Evolutionary conservation across 495 filamentous ascomycete genomes (phyloP).

Genomic region (Margaritispora aquatica): DNA sequence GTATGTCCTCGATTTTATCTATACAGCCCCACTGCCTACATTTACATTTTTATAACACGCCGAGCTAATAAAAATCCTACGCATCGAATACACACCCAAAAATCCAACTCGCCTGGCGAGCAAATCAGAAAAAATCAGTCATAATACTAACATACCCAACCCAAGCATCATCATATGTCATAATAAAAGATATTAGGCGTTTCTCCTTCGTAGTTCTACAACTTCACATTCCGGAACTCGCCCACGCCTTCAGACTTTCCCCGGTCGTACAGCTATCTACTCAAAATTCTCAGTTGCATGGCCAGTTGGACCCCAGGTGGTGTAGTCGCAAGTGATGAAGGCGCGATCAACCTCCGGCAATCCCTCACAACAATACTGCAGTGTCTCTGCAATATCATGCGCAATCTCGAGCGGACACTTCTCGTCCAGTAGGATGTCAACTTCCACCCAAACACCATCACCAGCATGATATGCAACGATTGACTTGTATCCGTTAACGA

Average conservation of each 20-base stretch:
- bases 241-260: neutral
- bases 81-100: no score
- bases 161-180: no score
- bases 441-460: slow-evolving; percentile 43
- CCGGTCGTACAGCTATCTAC: neutral
- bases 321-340: slow-evolving; percentile 41
- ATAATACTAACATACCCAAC: no score
- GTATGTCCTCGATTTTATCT: no score
- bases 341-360: slow-evolving; percentile 41
- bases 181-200: no score
- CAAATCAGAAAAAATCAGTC: no score
- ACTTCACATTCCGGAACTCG: no score
- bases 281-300: slow-evolving; percentile 10
- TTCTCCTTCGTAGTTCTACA: no score
- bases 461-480: slow-evolving; percentile 42
- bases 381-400: slow-evolving; percentile 44
- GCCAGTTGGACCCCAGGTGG: slow-evolving; percentile 17
- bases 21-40: no score
- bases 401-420: slow-evolving; percentile 30
- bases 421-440: slow-evolving; percentile 39
- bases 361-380: slow-evolving; percentile 40
- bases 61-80: no score
- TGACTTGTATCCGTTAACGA: slow-evolving; percentile 39
- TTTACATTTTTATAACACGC: no score
- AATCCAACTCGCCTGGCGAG: no score